Conservation (phyloP, 352 stramenopile genomes). For the Pseudoperonospora humuli region DNA sequence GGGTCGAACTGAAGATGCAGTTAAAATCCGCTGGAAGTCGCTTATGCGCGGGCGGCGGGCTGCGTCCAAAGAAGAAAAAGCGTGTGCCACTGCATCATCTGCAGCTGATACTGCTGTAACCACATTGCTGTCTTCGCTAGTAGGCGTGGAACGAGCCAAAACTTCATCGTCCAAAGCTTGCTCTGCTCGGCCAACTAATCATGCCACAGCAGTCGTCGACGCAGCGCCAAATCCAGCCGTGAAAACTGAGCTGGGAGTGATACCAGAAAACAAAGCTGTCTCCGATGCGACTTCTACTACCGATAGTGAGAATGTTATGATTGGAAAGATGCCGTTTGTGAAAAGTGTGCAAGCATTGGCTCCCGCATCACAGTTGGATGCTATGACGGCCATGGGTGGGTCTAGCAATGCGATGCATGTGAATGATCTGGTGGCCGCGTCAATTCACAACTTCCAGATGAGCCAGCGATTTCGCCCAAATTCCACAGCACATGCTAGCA, state of each 20-base stretch:
- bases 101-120: conserved; percentile 7
- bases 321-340: conserved; percentile 21
- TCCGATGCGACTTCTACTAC: conserved; percentile 2
- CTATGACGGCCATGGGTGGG: conserved; percentile 12
- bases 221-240: conserved; percentile 1
- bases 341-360: conserved; percentile 18
- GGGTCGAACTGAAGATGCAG: conserved; percentile 87
- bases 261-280: conserved; percentile 13
- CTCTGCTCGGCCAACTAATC: conserved; percentile 31
- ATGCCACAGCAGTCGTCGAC: conserved; percentile 2
- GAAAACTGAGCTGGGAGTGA: conserved; percentile 20
- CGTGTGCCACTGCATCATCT: conserved; percentile 7
- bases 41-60: conserved; percentile 73
- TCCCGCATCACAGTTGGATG: conserved; percentile 15
- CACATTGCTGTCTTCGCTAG: conserved; percentile 6
- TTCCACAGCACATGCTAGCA: conserved; percentile 13
- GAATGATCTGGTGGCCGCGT: conserved; percentile 58
- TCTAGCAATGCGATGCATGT: conserved; percentile 35
- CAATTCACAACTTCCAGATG: conserved; percentile 72
- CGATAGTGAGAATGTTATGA: not conserved
- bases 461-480: conserved; percentile 49
- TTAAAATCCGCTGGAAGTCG: conserved; percentile 92
- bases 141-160: conserved; percentile 22
- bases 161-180: conserved; percentile 34
- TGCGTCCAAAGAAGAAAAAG: conserved; percentile 62